Percentiles rank a stretch among this genome's conserved stretches.
These are phyloP conservation scores for Irineochytrium annulatum DNA, from an alignment of 192 early-diverging fungal genomes.

Conservation along the genomic window DNA sequence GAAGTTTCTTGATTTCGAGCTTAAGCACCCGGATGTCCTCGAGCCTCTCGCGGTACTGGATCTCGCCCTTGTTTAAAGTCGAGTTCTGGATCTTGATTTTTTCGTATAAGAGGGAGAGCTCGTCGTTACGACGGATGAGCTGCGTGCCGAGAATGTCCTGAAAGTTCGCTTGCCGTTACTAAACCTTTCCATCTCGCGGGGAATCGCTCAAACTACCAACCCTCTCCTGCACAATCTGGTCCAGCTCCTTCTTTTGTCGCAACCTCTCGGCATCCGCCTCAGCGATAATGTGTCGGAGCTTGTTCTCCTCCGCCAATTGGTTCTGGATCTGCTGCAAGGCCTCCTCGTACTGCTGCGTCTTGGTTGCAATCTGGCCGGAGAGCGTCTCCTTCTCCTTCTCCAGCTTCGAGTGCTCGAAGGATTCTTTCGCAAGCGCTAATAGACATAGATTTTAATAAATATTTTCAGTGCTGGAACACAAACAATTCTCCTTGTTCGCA, in stretches of 20 bases:
- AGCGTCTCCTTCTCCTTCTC: slow-evolving; percentile 61
- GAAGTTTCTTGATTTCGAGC: slow-evolving; percentile 56
- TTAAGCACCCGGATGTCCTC: slow-evolving; percentile 61
- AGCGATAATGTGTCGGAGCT: slow-evolving; percentile 53
- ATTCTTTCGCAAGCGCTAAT: slow-evolving; percentile 52
- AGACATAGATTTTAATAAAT: neutral
- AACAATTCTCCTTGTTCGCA: slow-evolving; percentile 51
- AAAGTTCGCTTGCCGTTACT: neutral
- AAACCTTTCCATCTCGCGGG: neutral
- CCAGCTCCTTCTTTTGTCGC: slow-evolving; percentile 58
- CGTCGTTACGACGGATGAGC: slow-evolving; percentile 56
- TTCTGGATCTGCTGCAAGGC: slow-evolving; percentile 48
- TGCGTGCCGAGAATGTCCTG: slow-evolving; percentile 60
- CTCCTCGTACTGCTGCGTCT: slow-evolving; percentile 50
- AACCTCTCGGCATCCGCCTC: slow-evolving; percentile 49
- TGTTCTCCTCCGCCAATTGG: slow-evolving; percentile 55
- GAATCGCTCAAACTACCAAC: slow-evolving; percentile 21
- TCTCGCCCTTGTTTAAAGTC: slow-evolving; percentile 59
- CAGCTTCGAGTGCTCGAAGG: slow-evolving; percentile 55
- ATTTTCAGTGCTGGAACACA: neutral
- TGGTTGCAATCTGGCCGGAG: slow-evolving; percentile 46
- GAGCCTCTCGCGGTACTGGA: slow-evolving; percentile 56
- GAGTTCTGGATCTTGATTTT: slow-evolving; percentile 62
- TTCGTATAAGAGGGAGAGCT: slow-evolving; percentile 57
- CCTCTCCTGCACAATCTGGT: slow-evolving; percentile 51